Evolutionary conservation across 228 moss, liverwort and hornwort genomes (phyloP).

Genomic region (Sphagnum fallax): DNA sequence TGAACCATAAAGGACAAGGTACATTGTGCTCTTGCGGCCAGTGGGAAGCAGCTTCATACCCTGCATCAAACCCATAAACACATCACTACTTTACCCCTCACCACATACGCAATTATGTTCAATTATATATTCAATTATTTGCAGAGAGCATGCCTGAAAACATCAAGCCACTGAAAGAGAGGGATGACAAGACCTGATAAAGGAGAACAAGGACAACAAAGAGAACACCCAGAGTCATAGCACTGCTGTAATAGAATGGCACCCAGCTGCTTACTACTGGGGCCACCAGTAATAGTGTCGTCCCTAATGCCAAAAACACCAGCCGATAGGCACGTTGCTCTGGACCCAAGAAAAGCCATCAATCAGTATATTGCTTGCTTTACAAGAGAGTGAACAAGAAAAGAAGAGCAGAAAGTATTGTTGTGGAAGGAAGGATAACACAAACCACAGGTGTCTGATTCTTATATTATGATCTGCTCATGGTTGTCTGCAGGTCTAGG

Average conservation of each 20-base stretch:
- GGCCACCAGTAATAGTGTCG: slow-evolving; percentile 57
- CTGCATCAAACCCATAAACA: slow-evolving; percentile 16
- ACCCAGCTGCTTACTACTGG: slow-evolving; percentile 91
- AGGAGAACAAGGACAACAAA: slow-evolving; percentile 81
- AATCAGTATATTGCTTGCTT: too few species aligned
- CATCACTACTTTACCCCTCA: too few species aligned
- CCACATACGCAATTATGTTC: too few species aligned
- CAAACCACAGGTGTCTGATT: too few species aligned
- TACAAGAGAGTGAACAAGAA: too few species aligned
- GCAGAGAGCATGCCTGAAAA: too few species aligned
- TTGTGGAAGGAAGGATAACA: too few species aligned
- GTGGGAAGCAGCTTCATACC: slow-evolving; percentile 92
- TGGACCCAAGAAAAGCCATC: slow-evolving; percentile 11
- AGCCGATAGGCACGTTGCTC: slow-evolving; percentile 68
- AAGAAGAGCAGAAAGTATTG: too few species aligned
- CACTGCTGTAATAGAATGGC: slow-evolving; percentile 94
- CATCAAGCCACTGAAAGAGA: too few species aligned
- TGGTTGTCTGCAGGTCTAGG: too few species aligned
- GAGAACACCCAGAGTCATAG: slow-evolving; percentile 85
- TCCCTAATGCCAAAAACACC: slow-evolving; percentile 59
- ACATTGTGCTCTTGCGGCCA: slow-evolving; percentile 89
- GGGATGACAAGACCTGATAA: slow-evolving; percentile 55
- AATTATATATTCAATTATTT: too few species aligned
- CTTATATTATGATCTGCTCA: too few species aligned
- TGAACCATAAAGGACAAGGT: slow-evolving; percentile 80